phyloP scores from a whole-genome alignment of 176 grass and related monocot species.

The Triticum monococcum region DNA sequence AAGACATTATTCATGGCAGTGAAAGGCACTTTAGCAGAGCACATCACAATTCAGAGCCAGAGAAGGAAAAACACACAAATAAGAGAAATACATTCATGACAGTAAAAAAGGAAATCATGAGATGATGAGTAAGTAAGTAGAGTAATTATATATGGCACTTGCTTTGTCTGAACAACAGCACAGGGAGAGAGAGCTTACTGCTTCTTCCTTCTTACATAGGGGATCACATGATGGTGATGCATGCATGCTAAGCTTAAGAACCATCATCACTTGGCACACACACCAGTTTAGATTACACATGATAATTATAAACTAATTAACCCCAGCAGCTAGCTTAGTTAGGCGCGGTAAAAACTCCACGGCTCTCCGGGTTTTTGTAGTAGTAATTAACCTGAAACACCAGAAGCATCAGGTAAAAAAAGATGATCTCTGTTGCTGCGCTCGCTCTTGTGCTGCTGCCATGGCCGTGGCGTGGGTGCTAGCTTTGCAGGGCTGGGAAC shows the following conservation, averaged over 20 bases:
- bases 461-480: background rate
- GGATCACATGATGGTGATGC: constrained; percentile 24
- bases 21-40: background rate
- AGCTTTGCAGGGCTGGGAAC: constrained; percentile 70
- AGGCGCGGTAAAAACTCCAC: background rate
- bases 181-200: constrained; percentile 27
- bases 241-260: constrained; percentile 17
- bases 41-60: no score
- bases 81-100: no score
- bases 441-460: constrained; percentile 3
- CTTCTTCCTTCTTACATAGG: constrained; percentile 31
- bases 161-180: constrained; percentile 29
- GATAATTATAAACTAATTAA: constrained; percentile 21
- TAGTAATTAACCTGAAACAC: constrained; percentile 37
- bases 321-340: constrained; percentile 30
- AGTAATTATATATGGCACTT: constrained; percentile 52
- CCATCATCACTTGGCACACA: background rate
- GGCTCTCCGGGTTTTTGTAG: background rate
- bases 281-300: constrained; percentile 16
- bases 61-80: no score
- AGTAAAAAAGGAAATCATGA: background rate
- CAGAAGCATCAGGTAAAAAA: constrained; percentile 22
- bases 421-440: background rate
- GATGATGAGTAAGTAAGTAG: constrained; percentile 4
- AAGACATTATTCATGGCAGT: background rate